Base-by-base conservation (phyloP, 1,284 basidiomycete species). In the Sphaerobolus stellatus region DNA sequence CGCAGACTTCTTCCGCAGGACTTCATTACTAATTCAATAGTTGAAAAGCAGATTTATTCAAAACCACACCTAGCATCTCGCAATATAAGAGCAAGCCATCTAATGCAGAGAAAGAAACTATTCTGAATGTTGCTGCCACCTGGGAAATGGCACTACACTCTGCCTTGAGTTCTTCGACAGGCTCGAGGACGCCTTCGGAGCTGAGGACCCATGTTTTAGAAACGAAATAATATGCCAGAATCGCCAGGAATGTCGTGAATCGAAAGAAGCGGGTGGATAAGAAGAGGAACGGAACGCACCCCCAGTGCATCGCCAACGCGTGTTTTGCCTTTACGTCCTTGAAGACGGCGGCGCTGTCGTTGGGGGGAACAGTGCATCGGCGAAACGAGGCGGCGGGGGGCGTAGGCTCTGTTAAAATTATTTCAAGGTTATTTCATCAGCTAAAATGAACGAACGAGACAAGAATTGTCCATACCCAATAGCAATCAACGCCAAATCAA, bases 261-360 rank as follows among this genome's bases (percentile, higher is more conserved):
- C 40, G 45, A 56, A 22, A 44, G 9, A 29, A 30, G 27, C 33
- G 28, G 60, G 57, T 38, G 7, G 22, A 56, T 33, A 43, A 27
- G 4, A 30, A 30, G 5, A 30, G 56, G 34, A 43, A 27, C 3
- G 31, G 28, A 20, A 58, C 70, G 50, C 56, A 78, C 75, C 83
- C 84, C 85, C 85, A 88, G 66, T 88, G 86, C 76, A 88, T 88
- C 2, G 79, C 84, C 2, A 88, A 59, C 0, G 80, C 85, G 60
- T 75, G 78, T 67, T 77, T 75, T 5, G 79, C 77, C 58, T 71
- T 68, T 34, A 87, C 71, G 58, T 88, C 86, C 59, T 77, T 69
- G 73, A 86, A 88, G 8, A 90, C 74, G 22, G 77, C 67, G 6
- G 87, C 86, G 31, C 83, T 78, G 62, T 87, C 85, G n/a, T 33